These are phyloP conservation scores for Tripterygium wilfordii DNA, from an alignment of 177 flowering plant genomes.

Conservation along the genomic window DNA sequence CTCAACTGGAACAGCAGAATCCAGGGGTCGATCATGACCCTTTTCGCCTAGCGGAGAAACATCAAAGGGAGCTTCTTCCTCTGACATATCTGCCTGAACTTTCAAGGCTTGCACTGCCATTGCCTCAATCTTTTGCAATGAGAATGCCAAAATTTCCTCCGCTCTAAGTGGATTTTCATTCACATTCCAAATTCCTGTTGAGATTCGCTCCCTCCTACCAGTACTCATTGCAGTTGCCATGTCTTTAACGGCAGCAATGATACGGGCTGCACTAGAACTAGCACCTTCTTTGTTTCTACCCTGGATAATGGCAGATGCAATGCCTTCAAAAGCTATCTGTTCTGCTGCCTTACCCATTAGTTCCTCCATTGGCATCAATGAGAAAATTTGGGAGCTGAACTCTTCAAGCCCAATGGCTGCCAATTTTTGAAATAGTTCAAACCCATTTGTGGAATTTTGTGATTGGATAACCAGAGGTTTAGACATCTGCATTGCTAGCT, in stretches of 20 bases:
- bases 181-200: conserved; percentile 80
- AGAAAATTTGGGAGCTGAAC: conserved; percentile 41
- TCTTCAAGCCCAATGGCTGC: conserved; percentile 62
- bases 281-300: conserved; percentile 90
- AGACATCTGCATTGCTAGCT: conserved; percentile 88
- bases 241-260: conserved; percentile 58
- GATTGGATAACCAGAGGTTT: conserved; percentile 55
- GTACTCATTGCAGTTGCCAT: conserved; percentile 61
- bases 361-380: conserved; percentile 72
- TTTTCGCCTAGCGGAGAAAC: conserved; percentile 48
- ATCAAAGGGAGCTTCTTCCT: conserved; percentile 89
- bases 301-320: conserved; percentile 81
- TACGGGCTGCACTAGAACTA: conserved; percentile 78
- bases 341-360: conserved; percentile 81
- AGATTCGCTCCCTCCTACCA: conserved; percentile 72
- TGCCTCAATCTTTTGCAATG: conserved; percentile 81
- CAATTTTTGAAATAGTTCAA: conserved; percentile 69
- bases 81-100: conserved; percentile 80
- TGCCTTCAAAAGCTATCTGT: conserved; percentile 94
- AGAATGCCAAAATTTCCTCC: conserved; percentile 68
- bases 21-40: conserved; percentile 30
- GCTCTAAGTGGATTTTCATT: conserved; percentile 44
- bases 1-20: conserved; percentile 52
- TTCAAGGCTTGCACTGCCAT: conserved; percentile 72
- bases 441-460: conserved; percentile 38